phyloP scores from a whole-genome alignment of 139 green algal species.

The Tetradesmus lagerheimii region DNA sequence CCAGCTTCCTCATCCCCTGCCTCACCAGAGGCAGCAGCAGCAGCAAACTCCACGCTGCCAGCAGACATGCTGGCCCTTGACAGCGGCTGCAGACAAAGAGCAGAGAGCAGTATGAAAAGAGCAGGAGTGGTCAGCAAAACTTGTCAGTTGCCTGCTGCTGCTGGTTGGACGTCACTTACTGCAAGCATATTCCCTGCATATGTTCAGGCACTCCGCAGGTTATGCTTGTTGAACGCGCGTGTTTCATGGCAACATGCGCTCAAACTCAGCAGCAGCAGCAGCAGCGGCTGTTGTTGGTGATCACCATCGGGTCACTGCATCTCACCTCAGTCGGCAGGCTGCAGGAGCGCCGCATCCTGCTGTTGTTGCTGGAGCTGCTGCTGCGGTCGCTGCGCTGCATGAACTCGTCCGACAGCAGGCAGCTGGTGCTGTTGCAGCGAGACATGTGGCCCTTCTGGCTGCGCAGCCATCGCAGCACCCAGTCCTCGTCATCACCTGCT shows the following conservation, averaged over 20 bases:
- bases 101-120: neutral
- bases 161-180: too few species aligned
- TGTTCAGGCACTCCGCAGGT: neutral
- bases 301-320: neutral
- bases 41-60: neutral
- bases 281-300: too few species aligned
- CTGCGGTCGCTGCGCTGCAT: neutral
- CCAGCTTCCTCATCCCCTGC: neutral
- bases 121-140: too few species aligned
- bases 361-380: constrained; percentile 4
- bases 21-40: constrained; percentile 4
- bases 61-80: neutral
- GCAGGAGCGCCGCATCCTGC: constrained; percentile 13
- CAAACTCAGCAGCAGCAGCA: too few species aligned
- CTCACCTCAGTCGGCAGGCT: neutral
- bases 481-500: neutral
- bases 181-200: too few species aligned
- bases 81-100: neutral
- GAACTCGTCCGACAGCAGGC: neutral
- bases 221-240: too few species aligned
- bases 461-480: constrained; percentile 5
- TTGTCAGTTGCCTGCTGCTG: too few species aligned
- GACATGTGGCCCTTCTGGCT: neutral
- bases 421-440: constrained; percentile 26
- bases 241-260: too few species aligned